Base-by-base conservation (phyloP, 345 rosid species). In the Populus alba region DNA sequence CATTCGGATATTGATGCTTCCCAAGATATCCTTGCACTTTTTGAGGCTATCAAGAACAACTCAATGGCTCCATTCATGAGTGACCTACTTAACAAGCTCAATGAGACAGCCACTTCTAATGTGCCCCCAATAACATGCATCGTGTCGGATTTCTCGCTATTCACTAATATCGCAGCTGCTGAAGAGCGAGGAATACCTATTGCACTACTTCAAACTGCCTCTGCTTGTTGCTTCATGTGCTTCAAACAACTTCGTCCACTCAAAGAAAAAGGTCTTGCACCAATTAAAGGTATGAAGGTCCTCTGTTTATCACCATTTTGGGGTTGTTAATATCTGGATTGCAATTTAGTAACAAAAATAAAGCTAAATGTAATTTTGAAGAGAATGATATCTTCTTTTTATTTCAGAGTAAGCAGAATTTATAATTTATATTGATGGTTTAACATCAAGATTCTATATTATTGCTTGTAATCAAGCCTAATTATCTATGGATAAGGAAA, bases 151-250 rank as follows among this genome's bases (percentile, higher is more conserved):
- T 41, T 17, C 70, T 12, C 65, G 70, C 5, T 10, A 8, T 43
- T 75, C 18, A 31, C 20, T 1, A 27, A 27, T 27, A 8, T 39
- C 15, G 27, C 35, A 38, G 77, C 53, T 8, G 77, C 77, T 10
- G 38, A 47, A 37, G 70, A 75, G 23, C 38, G 65, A 39, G 70
- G 61, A 4, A n/a, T 75, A 6, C 77, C 78, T 18, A 35, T 67
- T 13, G 31, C 20, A 11, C 16, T 65, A 18, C 63, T 45, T 29
- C 41, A 41, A 15, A 65, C 63, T 17, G 1, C 45, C 25, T 27
- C 78, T 37, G 71, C 62, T 11, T 41, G 71, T 66, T 37, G 71
- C 61, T 39, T 75, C 39, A 75, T 75, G 78, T 70, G 62, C 0
- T 3, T 63, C 18, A 65, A 75, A 51, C 78, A 75, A 4, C 18